Evolutionary conservation across 495 filamentous ascomycete genomes (phyloP).

Genomic region (Platismatia glauca): DNA sequence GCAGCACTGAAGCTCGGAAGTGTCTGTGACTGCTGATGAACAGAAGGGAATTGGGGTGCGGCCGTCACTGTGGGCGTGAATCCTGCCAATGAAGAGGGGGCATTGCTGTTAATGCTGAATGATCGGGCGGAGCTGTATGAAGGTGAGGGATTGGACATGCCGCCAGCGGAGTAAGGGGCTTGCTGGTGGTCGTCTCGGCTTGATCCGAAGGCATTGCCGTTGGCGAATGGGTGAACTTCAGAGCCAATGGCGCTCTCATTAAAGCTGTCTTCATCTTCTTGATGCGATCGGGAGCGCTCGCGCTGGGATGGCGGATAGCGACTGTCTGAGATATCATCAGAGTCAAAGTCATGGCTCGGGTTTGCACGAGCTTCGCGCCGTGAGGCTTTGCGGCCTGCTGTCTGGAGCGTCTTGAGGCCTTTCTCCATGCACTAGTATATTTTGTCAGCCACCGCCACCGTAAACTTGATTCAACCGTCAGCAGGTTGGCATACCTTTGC

Average conservation of each 20-base stretch:
- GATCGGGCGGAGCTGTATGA: slow-evolving; percentile 13
- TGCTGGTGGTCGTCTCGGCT: slow-evolving; percentile 7
- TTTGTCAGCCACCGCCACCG: neutral
- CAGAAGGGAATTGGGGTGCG: slow-evolving; percentile 1
- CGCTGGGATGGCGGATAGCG: neutral
- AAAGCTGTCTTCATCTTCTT: slow-evolving; percentile 5
- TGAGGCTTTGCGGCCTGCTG: slow-evolving; percentile 29
- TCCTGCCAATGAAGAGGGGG: slow-evolving; percentile 2
- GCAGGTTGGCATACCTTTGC: slow-evolving; percentile 44
- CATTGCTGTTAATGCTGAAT: slow-evolving; percentile 11
- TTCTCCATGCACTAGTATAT: slow-evolving; percentile 44
- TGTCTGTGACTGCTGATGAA: slow-evolving; percentile 2
- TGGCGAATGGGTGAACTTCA: slow-evolving; percentile 3
- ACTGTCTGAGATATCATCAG: slow-evolving; percentile 6
- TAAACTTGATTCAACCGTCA: neutral
- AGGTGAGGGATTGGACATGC: neutral
- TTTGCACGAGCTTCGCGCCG: slow-evolving; percentile 16
- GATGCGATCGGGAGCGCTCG: slow-evolving; percentile 14
- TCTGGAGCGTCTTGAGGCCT: slow-evolving; percentile 40
- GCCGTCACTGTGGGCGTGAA: slow-evolving; percentile 16
- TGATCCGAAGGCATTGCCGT: neutral
- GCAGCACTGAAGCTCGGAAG: slow-evolving; percentile 9
- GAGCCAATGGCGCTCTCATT: slow-evolving; percentile 13
- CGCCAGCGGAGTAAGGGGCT: slow-evolving; percentile 4
- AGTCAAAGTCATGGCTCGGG: neutral